phyloP scores from a whole-genome alignment of 441 rosid genomes.

The Euphorbia celastroides region DNA sequence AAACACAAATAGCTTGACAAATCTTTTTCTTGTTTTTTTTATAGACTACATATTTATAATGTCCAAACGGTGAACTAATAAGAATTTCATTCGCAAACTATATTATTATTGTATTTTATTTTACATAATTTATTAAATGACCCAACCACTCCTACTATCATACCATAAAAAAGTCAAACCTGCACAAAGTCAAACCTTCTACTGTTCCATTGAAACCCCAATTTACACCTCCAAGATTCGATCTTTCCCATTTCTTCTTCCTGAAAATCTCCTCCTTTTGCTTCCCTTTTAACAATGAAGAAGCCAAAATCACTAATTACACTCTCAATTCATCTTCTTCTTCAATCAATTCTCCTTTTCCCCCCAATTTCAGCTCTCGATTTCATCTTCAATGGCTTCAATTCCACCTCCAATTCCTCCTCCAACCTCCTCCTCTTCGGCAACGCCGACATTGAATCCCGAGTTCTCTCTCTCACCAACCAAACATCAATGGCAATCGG shows the following conservation, averaged over 20 bases:
- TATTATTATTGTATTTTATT: background rate
- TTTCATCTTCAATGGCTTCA: slow-evolving; percentile 61
- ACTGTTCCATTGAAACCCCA: background rate
- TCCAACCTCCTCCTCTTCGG: slow-evolving; percentile 37
- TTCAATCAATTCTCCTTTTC: slow-evolving; percentile 14
- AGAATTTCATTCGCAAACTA: background rate
- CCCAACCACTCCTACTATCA: background rate
- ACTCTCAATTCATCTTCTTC: slow-evolving; percentile 14
- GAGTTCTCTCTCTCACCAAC: slow-evolving; percentile 50
- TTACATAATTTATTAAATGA: background rate
- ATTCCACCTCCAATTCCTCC: slow-evolving; percentile 45
- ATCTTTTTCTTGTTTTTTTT: background rate
- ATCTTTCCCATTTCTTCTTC: background rate
- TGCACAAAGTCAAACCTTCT: background rate
- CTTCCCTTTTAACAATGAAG: slow-evolving; percentile 20
- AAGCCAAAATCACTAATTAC: background rate
- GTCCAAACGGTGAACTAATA: no score
- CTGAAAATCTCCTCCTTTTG: background rate
- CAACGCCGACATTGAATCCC: slow-evolving; percentile 39
- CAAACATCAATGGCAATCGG: slow-evolving; percentile 34
- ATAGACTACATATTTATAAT: no score
- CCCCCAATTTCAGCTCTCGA: slow-evolving; percentile 33
- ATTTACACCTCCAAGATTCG: background rate
- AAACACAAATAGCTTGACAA: background rate
- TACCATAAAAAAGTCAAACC: background rate